These are phyloP conservation scores for Fusarium abutilonis DNA, from an alignment of 2,329 filamentous ascomycete genomes.

Conservation along the genomic window DNA sequence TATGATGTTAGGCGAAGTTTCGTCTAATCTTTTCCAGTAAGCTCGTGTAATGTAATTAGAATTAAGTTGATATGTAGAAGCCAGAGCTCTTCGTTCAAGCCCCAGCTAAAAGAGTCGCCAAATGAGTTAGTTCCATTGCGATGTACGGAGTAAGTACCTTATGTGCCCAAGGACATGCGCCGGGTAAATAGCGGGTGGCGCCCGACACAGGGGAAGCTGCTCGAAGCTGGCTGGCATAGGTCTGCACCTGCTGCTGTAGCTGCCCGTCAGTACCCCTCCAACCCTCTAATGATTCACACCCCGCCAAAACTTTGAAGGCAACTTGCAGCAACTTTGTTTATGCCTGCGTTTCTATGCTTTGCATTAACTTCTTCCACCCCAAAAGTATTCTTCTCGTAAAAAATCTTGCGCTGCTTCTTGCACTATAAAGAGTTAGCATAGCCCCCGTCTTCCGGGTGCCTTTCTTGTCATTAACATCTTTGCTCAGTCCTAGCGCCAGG, in stretches of 20 bases:
- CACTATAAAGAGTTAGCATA: slow-evolving; percentile 1
- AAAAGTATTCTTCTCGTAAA: not conserved
- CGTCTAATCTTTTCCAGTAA: not conserved
- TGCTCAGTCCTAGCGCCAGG: slow-evolving; percentile 13
- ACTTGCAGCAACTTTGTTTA: slow-evolving; percentile 27
- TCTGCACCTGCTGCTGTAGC: slow-evolving; percentile 1
- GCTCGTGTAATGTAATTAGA: not conserved
- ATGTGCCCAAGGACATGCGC: slow-evolving; percentile 25
- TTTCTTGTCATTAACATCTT: not conserved
- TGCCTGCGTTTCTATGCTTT: slow-evolving; percentile 18
- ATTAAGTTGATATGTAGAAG: not conserved
- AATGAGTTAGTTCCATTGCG: no score
- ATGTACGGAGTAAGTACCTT: no score
- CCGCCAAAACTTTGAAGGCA: slow-evolving; percentile 46
- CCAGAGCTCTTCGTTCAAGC: slow-evolving; percentile 1
- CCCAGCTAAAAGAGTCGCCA: not conserved
- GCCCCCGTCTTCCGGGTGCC: not conserved
- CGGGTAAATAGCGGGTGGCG: slow-evolving; percentile 47
- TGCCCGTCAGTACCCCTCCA: slow-evolving; percentile 48
- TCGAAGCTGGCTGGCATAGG: not conserved
- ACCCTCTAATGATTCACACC: slow-evolving; percentile 36
- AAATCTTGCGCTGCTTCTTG: not conserved
- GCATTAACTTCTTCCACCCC: not conserved
- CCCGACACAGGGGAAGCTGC: slow-evolving; percentile 13
- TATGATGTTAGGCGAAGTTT: not conserved